Evolutionary conservation across 768 basidiomycete genomes (phyloP), one percentile per base, ranked within the genome.

Genomic region (Arthromyces matolae): DNA sequence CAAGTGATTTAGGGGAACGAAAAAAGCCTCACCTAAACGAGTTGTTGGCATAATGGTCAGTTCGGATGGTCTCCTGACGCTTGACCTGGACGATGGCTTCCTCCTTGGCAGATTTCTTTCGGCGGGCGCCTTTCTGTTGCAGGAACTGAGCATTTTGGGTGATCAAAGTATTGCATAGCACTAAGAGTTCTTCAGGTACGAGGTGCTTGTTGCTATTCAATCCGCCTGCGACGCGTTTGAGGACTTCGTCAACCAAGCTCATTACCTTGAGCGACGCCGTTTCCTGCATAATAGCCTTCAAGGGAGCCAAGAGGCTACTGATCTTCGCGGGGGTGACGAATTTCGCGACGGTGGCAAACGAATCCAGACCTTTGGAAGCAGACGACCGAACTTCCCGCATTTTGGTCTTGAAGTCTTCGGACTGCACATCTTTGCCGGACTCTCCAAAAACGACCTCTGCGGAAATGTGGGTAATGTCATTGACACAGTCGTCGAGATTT

Each of bases 361-460:
- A 84, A 61, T 98, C 93, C 25, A 95, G 69, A 2, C 86, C 92
- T 60, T 83, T 83, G n/a, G 89, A 80, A 2, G 84, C 77, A 20
- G 91, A 92, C 8, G 82, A 78, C 25, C 83, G 78, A 23, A 94
- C 95, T 69, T 99, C 95, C 18, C 88, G 79, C 82, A 93, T 89
- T 66, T 89, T 93, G 14, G 93, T 93, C 70, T 85, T 91, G 81
- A 95, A 97, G 20, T 86, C 94, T 56, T 93, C 92, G 3, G 85
- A 75, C 48, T 84, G 80, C 0, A 89, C 84, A 58, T 97, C 91
- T 64, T 89, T 89, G 12, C 88, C 89, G 1, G 94, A 93, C 62
- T 93, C 84, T 22, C 95, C 95, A 56, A 97, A 97, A 43, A 97
- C 79, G 42, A 97, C 95, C 60, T 91, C 93, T 0, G 84, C 83